Conservation (phyloP, 345 rosid genomes). For the Arabidopsis thaliana region TAIR10.1 NC_003076.8:16068001-16068500, state of each 20-base stretch:
- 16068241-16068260: slow-evolving; percentile 54
- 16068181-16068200: slow-evolving; percentile 52
- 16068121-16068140: slow-evolving; percentile 52
- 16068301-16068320: slow-evolving; percentile 58
- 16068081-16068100: slow-evolving; percentile 61
- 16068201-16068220: slow-evolving; percentile 46
- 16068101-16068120: slow-evolving; percentile 66
- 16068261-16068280: slow-evolving; percentile 53
- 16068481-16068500: background rate
- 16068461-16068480: slow-evolving; percentile 36
- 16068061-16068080: slow-evolving; percentile 47
- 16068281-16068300: slow-evolving; percentile 19
- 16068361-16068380: slow-evolving; percentile 63
- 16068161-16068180: slow-evolving; percentile 50
- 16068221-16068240: slow-evolving; percentile 59
- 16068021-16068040: slow-evolving; percentile 1
- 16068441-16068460: slow-evolving; percentile 62
- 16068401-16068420: slow-evolving; percentile 84
- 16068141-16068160: slow-evolving; percentile 51
- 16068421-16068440: slow-evolving; percentile 73
- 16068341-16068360: slow-evolving; percentile 81
- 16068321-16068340: slow-evolving; percentile 64
- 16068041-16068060: background rate
- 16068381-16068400: slow-evolving; percentile 77
- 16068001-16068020: background rate